Evolutionary conservation across 306 rosid species (phyloP).

Genomic region (Prunus mira): DNA sequence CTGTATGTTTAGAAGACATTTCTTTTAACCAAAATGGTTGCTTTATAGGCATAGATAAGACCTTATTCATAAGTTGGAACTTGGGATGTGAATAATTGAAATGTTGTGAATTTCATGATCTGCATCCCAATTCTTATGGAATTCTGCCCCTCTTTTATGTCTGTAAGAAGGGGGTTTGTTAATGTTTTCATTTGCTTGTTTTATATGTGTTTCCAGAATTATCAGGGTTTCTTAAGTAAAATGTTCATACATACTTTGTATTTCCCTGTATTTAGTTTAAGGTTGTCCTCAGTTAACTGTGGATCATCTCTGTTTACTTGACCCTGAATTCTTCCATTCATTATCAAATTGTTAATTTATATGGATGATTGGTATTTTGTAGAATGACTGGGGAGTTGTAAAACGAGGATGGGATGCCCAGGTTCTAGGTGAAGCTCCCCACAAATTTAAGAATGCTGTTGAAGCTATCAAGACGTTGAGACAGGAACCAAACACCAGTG

Average conservation of each 20-base stretch:
- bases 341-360: neutral
- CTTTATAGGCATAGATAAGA: neutral
- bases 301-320: neutral
- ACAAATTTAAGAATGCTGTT: conserved; percentile 64
- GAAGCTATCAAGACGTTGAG: conserved; percentile 89
- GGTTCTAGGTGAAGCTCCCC: conserved; percentile 97
- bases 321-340: neutral
- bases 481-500: conserved; percentile 62
- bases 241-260: neutral
- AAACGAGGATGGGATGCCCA: conserved; percentile 99
- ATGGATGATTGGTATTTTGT: conserved; percentile 20
- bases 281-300: neutral
- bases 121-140: neutral
- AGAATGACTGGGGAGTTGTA: conserved; percentile 97
- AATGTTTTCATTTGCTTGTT: neutral
- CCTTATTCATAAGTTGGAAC: neutral
- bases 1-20: too few species aligned
- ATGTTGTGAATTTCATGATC: neutral
- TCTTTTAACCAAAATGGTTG: neutral
- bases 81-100: neutral
- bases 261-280: too few species aligned
- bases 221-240: neutral
- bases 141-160: neutral
- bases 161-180: neutral
- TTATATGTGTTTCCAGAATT: neutral